Base-by-base conservation (phyloP, 2,329 filamentous ascomycete genomes). In the Exophiala oligosperma region DNA sequence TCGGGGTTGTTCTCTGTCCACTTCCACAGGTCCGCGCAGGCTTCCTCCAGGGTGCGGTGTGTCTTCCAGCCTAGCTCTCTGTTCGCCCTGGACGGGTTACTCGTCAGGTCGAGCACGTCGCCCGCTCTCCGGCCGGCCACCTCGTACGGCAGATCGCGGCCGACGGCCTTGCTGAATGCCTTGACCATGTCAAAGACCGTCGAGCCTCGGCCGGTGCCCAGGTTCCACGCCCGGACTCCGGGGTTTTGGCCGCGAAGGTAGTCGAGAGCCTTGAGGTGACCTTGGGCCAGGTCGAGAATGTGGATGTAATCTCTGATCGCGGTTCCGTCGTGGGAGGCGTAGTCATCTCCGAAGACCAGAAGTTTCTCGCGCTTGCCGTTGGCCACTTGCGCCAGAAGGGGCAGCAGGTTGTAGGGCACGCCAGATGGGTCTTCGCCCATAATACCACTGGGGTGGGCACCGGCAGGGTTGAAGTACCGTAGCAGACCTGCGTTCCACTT, bases 381-480 rank as follows among this genome's bases (percentile, higher is more conserved):
- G 12, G 94, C 94, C 46, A 99, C 94, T 79, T 97, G 92, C 56
- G 93, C 94, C 24, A 99, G 84, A 60, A 99, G 82, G 17, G 94
- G 94, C 44, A 99, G 85, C 63, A 99, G 82, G 80, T 99, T 99
- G 83, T 91, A 97, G 1, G 94, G 94, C 23, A 97, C 85, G 59
- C 94, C 94, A 74, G 96, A 88, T 47, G 94, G 94, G 76, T 99
- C 94, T 79, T 99, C 94, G 67, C 94, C 94, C 92, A 99, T 96
- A 75, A 99, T 86, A 57, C 94, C 95, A 69, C 86, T 93, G 49
- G 95, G 94, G 76, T 99, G 94, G 56, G 92, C 89, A 69, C 94
- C 94, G 57, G 90, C 91, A 29, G 94, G 94, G 83, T 99, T 99
- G 82, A 99, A 99, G 81, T 99, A 99, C 69, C 94, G 86, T 69